Evolutionary conservation across 805 yeast species (phyloP).

Genomic region (Sugiyamaella boreocaroliniensis): DNA sequence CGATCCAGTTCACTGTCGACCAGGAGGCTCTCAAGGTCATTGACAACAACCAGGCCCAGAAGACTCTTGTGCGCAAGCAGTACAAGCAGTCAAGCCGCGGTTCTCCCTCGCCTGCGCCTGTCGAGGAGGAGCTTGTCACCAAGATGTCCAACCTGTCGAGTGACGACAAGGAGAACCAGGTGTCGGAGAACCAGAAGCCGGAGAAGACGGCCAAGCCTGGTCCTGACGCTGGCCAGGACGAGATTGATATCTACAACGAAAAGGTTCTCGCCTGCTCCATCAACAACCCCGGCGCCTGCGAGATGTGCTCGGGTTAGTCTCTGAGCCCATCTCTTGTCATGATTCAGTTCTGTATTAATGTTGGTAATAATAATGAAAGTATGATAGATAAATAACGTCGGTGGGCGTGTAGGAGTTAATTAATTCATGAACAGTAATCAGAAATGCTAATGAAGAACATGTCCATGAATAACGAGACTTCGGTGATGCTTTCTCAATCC

Average conservation of each 20-base stretch:
- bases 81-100: conserved; percentile 11
- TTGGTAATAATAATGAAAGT: not conserved
- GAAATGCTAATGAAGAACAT: too few species aligned
- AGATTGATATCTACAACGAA: conserved; percentile 80
- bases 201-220: conserved; percentile 5
- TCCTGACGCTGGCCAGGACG: conserved; percentile 29
- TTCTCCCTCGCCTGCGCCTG: not conserved
- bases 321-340: not conserved
- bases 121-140: conserved; percentile 6
- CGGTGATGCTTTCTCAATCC: too few species aligned
- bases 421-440: too few species aligned
- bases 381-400: not conserved
- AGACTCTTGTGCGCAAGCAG: conserved; percentile 18
- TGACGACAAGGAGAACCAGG: conserved; percentile 13
- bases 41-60: conserved; percentile 16
- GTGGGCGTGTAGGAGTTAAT: too few species aligned
- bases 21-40: conserved; percentile 35
- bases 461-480: too few species aligned
- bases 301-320: conserved; percentile 92
- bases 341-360: not conserved
- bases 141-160: conserved; percentile 9
- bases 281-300: conserved; percentile 93
- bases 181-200: not conserved
- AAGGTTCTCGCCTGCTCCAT: conserved; percentile 96
- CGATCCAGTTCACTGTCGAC: conserved; percentile 84